Evolutionary conservation across 306 rosid genomes (phyloP).

Genomic region (Parietaria judaica): DNA sequence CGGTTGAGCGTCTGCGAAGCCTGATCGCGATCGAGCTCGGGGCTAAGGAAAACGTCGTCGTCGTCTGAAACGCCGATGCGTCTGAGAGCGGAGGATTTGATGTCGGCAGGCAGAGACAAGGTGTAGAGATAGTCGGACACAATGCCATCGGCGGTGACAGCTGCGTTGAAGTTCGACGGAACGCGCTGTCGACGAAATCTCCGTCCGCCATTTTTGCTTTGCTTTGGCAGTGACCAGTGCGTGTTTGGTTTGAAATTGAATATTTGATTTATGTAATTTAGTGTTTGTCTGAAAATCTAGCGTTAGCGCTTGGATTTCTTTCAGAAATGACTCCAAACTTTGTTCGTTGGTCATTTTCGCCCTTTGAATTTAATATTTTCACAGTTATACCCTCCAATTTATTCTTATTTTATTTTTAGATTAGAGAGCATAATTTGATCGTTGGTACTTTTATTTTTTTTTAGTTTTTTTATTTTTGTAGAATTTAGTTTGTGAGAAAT

Average conservation of each 20-base stretch:
- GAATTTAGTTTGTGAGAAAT: too few species aligned
- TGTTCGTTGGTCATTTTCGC: too few species aligned
- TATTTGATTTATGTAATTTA: neutral
- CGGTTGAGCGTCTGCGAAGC: slow-evolving; percentile 38
- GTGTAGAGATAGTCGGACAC: slow-evolving; percentile 50
- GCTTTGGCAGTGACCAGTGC: slow-evolving; percentile 12
- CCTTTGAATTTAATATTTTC: too few species aligned
- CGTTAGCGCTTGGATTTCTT: too few species aligned
- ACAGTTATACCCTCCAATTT: too few species aligned
- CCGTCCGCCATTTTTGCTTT: slow-evolving; percentile 66
- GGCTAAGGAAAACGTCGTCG: slow-evolving; percentile 23
- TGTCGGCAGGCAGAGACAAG: slow-evolving; percentile 45
- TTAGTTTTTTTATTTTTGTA: too few species aligned
- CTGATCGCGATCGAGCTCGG: slow-evolving; percentile 28
- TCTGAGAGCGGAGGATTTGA: slow-evolving; percentile 46
- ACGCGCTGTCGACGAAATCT: slow-evolving; percentile 42
- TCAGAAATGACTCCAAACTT: too few species aligned
- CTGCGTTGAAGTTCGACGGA: slow-evolving; percentile 16
- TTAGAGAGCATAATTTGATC: too few species aligned
- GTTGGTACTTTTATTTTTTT: too few species aligned
- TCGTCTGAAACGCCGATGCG: slow-evolving; percentile 31
- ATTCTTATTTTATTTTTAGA: too few species aligned
- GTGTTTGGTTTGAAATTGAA: neutral
- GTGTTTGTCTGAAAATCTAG: too few species aligned
- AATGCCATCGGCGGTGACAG: slow-evolving; percentile 44